Percentiles rank a stretch among this genome's conserved stretches.
These are phyloP conservation scores for Aspergillus sp. DNA, from an alignment of 2,329 filamentous ascomycete genomes.

Conservation along the genomic window DNA sequence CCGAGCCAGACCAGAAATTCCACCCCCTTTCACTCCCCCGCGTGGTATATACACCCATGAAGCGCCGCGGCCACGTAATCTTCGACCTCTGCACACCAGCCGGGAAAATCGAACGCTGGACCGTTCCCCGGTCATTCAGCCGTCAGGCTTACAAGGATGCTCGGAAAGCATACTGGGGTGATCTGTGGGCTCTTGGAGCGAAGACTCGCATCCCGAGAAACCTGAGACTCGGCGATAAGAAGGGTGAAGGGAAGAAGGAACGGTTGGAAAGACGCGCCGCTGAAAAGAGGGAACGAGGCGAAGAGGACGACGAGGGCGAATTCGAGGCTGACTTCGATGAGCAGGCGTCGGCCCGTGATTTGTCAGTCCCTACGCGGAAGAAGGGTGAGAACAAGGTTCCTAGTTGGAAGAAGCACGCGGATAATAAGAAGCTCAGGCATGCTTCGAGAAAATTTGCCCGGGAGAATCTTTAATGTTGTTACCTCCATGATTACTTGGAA, in stretches of 20 bases:
- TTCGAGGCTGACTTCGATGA: neutral
- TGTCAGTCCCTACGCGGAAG: slow-evolving; percentile 26
- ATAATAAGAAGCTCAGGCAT: slow-evolving; percentile 45
- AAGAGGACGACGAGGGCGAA: slow-evolving; percentile 21
- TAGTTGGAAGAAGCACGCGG: slow-evolving; percentile 45
- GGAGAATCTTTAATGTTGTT: neutral
- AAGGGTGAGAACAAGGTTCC: slow-evolving; percentile 35
- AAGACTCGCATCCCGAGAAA: slow-evolving; percentile 72
- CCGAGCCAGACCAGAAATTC: slow-evolving; percentile 22
- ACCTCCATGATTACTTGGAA: neutral
- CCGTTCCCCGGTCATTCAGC: slow-evolving; percentile 77
- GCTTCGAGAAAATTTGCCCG: slow-evolving; percentile 35
- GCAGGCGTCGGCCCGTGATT: slow-evolving; percentile 3
- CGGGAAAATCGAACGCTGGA: slow-evolving; percentile 89
- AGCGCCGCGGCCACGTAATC: slow-evolving; percentile 82
- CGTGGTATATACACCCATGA: slow-evolving; percentile 75
- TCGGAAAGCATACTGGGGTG: slow-evolving; percentile 86
- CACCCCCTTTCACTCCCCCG: slow-evolving; percentile 73
- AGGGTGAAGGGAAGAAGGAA: slow-evolving; percentile 42
- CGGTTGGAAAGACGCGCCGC: slow-evolving; percentile 39
- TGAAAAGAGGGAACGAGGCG: slow-evolving; percentile 23
- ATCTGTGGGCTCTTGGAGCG: slow-evolving; percentile 91
- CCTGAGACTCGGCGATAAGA: slow-evolving; percentile 58
- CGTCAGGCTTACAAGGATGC: slow-evolving; percentile 87
- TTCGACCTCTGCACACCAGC: slow-evolving; percentile 87